Percentiles rank a stretch among this genome's conserved stretches.
These are phyloP conservation scores for Dillenia suffruticosa DNA, from an alignment of 164 flowering plant genomes.

Conservation along the genomic window DNA sequence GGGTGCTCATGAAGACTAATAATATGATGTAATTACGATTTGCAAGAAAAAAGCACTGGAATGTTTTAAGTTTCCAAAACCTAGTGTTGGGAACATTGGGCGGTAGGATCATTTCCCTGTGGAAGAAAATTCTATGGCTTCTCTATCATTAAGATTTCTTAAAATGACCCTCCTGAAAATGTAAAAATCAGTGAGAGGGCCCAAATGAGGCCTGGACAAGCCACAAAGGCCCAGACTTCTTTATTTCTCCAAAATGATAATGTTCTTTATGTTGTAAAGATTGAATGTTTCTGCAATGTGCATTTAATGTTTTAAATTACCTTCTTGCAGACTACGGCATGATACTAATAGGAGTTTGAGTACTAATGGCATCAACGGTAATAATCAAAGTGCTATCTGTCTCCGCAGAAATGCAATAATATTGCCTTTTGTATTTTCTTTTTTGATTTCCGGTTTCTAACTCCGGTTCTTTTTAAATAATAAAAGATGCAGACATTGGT, in stretches of 20 bases:
- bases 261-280: not conserved
- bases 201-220: no score
- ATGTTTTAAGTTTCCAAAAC: no score
- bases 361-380: constrained; percentile 36
- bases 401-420: constrained; percentile 5
- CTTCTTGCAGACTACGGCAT: constrained; percentile 39
- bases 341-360: constrained; percentile 19
- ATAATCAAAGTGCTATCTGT: constrained; percentile 12
- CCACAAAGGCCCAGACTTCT: not conserved
- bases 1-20: no score
- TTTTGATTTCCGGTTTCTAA: constrained; percentile 14
- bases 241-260: not conserved
- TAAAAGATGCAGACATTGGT: constrained; percentile 36
- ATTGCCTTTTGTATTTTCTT: constrained; percentile 9
- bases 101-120: no score
- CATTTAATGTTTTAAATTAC: not conserved
- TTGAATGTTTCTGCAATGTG: not conserved
- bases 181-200: no score
- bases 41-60: no score
- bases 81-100: no score
- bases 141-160: not conserved
- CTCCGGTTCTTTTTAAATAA: constrained; percentile 19
- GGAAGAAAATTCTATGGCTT: no score
- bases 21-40: no score
- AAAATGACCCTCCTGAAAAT: not conserved